These are phyloP conservation scores for Fonsecaea erecta DNA, from an alignment of 2,329 filamentous ascomycete species.

Conservation along the genomic window DNA sequence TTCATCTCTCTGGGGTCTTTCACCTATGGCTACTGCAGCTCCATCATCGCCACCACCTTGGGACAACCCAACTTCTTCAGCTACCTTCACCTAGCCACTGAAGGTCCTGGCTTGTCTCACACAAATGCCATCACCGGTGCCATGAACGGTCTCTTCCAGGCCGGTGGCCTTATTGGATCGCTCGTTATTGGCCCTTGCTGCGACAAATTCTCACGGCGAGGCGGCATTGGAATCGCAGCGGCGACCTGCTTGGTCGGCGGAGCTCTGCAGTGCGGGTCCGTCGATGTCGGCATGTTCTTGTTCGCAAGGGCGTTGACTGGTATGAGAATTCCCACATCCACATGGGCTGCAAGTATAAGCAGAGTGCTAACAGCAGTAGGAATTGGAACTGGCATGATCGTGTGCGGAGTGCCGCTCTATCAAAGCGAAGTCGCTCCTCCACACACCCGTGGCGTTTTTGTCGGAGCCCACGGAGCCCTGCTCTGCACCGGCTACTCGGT, in stretches of 20 bases:
- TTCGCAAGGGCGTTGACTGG: slow-evolving; percentile 14
- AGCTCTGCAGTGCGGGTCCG: slow-evolving; percentile 15
- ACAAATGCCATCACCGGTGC: slow-evolving; percentile 47
- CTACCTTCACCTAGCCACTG: slow-evolving; percentile 50
- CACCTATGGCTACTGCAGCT: slow-evolving; percentile 28
- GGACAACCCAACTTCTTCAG: slow-evolving; percentile 16
- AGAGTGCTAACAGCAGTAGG: neutral
- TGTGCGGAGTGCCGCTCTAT: slow-evolving; percentile 12
- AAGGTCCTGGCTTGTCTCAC: slow-evolving; percentile 5
- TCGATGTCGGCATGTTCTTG: slow-evolving; percentile 24
- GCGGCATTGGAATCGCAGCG: slow-evolving; percentile 42
- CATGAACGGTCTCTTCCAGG: slow-evolving; percentile 46
- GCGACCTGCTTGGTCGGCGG: slow-evolving; percentile 22
- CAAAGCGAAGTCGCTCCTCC: slow-evolving; percentile 23
- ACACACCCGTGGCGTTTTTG: slow-evolving; percentile 17
- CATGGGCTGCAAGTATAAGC: no score
- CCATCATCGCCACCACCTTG: slow-evolving; percentile 24
- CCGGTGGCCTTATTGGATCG: slow-evolving; percentile 46
- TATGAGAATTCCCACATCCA: neutral
- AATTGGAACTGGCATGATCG: slow-evolving; percentile 10
- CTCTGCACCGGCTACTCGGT: slow-evolving; percentile 15
- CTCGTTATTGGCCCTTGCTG: slow-evolving; percentile 36
- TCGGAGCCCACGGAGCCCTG: slow-evolving; percentile 13
- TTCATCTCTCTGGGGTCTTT: slow-evolving; percentile 21
- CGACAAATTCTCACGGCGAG: slow-evolving; percentile 2